These are phyloP conservation scores for Sphagnum fallax DNA, from an alignment of 228 moss, liverwort and hornwort species.

Conservation along the genomic window DNA sequence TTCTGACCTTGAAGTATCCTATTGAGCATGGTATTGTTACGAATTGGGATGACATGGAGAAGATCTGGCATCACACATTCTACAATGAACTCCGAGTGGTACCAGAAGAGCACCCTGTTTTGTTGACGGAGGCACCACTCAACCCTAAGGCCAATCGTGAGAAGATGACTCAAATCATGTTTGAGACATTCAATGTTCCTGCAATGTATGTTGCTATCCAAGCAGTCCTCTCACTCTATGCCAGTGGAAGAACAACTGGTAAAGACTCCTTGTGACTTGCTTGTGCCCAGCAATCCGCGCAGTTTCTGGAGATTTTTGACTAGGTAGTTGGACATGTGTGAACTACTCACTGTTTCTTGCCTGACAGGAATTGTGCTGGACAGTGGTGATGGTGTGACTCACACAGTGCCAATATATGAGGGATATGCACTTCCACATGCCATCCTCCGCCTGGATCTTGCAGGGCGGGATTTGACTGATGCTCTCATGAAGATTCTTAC, in stretches of 20 bases:
- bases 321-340: too few species aligned
- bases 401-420: conserved; percentile 60
- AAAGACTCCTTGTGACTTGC: conserved; percentile 2
- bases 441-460: conserved; percentile 56
- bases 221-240: conserved; percentile 74
- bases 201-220: conserved; percentile 84
- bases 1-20: conserved; percentile 71
- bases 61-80: conserved; percentile 89
- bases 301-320: too few species aligned
- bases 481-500: conserved; percentile 76
- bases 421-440: conserved; percentile 62
- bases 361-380: conserved; percentile 52
- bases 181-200: conserved; percentile 78
- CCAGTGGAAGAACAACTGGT: conserved; percentile 83
- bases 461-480: conserved; percentile 78
- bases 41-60: conserved; percentile 91
- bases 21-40: conserved; percentile 86
- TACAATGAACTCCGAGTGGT: conserved; percentile 84
- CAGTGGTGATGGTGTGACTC: conserved; percentile 60
- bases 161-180: conserved; percentile 94
- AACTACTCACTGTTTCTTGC: conserved; percentile 3
- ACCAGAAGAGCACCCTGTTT: conserved; percentile 74
- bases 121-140: conserved; percentile 68
- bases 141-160: conserved; percentile 87
- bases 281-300: too few species aligned